Evolutionary conservation across 805 yeast genomes (phyloP).

Genomic region (Ogataea henricii): DNA sequence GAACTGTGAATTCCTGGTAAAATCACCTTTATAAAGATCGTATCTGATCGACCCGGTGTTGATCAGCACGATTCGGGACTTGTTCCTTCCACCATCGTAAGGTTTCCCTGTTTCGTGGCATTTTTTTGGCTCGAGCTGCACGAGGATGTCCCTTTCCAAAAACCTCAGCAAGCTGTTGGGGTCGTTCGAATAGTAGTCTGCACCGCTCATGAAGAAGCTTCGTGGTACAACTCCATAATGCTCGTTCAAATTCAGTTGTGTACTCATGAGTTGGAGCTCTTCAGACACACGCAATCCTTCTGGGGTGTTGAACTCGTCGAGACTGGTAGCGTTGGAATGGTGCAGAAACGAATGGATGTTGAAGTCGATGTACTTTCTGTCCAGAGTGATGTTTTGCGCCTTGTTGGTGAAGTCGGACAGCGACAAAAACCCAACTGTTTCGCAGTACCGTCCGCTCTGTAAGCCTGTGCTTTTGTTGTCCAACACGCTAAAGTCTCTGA

Average conservation of each 20-base stretch:
- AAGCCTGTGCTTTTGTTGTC: conserved; percentile 72
- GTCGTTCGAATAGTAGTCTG: conserved; percentile 54
- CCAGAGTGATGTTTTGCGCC: conserved; percentile 27
- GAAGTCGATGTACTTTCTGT: conserved; percentile 82
- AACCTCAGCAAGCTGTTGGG: conserved; percentile 59
- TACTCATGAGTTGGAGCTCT: conserved; percentile 42
- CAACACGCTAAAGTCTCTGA: conserved; percentile 74
- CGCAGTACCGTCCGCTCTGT: conserved; percentile 93
- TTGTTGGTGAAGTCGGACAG: conserved; percentile 33
- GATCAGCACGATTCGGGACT: conserved; percentile 58
- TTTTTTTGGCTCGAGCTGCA: conserved; percentile 28
- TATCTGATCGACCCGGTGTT: conserved; percentile 90
- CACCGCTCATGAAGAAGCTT: conserved; percentile 66
- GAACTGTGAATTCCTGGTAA: conserved; percentile 75
- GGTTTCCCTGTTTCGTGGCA: conserved; percentile 20
- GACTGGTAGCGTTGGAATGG: conserved; percentile 48
- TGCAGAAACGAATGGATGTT: conserved; percentile 66
- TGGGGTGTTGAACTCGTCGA: conserved; percentile 50
- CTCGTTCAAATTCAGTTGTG: conserved; percentile 52
- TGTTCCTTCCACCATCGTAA: conserved; percentile 29
- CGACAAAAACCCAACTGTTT: conserved; percentile 88
- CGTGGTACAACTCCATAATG: conserved; percentile 66
- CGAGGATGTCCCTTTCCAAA: conserved; percentile 55
- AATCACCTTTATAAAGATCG: conserved; percentile 82
- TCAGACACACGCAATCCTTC: conserved; percentile 53